These are phyloP conservation scores for Pezicula rhizophila DNA, from an alignment of 2,329 filamentous ascomycete species.

Conservation along the genomic window DNA sequence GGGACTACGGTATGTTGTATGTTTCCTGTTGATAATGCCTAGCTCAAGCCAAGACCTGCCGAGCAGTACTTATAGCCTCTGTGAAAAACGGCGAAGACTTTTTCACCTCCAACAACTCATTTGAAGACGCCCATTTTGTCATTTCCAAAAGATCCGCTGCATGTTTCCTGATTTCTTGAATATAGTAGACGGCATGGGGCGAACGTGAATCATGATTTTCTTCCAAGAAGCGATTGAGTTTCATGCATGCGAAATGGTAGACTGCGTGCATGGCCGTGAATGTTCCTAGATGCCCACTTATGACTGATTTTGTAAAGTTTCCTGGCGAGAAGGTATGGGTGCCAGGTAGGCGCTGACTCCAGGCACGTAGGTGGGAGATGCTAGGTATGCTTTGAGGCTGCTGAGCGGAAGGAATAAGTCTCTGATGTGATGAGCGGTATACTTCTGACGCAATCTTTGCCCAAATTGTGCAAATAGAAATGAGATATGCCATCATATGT, in stretches of 20 bases:
- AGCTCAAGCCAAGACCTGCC: too few relatives aligned
- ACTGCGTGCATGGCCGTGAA: slow-evolving; percentile 61
- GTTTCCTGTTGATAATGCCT: too few relatives aligned
- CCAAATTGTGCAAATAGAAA: slow-evolving; percentile 60
- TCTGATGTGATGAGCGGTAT: slow-evolving; percentile 38
- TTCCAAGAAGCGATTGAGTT: slow-evolving; percentile 56
- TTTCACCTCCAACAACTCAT: neutral
- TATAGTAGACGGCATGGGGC: slow-evolving; percentile 37
- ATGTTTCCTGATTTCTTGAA: slow-evolving; percentile 43
- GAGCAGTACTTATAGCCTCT: too few relatives aligned
- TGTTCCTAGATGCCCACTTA: slow-evolving; percentile 47
- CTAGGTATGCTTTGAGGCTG: slow-evolving; percentile 40
- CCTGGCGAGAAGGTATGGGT: slow-evolving; percentile 46
- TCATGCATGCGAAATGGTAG: slow-evolving; percentile 59
- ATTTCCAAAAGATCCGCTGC: slow-evolving; percentile 47
- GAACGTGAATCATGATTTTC: slow-evolving; percentile 32
- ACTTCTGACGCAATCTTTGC: slow-evolving; percentile 56
- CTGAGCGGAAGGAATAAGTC: slow-evolving; percentile 8
- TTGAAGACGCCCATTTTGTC: slow-evolving; percentile 11
- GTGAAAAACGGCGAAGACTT: too few relatives aligned
- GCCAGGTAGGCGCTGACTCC: slow-evolving; percentile 50
- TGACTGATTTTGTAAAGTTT: slow-evolving; percentile 52
- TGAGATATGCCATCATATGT: slow-evolving; percentile 48
- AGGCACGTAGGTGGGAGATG: slow-evolving; percentile 47
- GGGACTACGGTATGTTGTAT: too few relatives aligned